A percentile compares a stretch with the other conserved stretches of the same genome.
Evolutionary conservation across 306 rosid genomes (phyloP).

Genomic region (Quercus variabilis): DNA sequence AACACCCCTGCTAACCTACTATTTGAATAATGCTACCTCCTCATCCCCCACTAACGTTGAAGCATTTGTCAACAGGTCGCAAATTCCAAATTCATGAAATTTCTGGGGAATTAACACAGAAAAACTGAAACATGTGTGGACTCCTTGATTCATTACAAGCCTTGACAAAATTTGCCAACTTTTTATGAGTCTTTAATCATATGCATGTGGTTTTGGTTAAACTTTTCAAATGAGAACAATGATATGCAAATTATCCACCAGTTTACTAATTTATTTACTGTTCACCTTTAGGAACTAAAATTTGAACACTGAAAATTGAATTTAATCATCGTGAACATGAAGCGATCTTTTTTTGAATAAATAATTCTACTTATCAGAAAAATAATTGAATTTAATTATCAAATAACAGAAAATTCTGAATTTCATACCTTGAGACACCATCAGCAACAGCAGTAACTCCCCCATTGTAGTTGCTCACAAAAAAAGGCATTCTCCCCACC

Average conservation of each 20-base stretch:
- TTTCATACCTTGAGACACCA: constrained; percentile 89
- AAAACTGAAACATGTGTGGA: not conserved
- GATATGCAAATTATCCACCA: not conserved
- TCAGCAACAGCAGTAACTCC: constrained; percentile 91
- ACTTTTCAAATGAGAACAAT: not conserved
- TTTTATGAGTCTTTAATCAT: not conserved
- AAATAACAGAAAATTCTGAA: not conserved
- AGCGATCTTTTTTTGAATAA: too few species aligned
- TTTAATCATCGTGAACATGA: not conserved
- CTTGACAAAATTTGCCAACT: too few species aligned
- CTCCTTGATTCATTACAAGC: not conserved
- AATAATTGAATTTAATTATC: too few species aligned
- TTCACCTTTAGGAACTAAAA: not conserved
- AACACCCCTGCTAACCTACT: too few species aligned
- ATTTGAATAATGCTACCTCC: too few species aligned
- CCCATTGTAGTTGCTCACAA: constrained; percentile 63
- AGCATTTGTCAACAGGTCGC: too few species aligned
- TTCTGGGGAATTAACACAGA: not conserved
- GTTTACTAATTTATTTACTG: not conserved
- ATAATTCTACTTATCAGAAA: too few species aligned
- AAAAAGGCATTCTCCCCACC: constrained; percentile 93
- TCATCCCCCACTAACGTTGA: too few species aligned
- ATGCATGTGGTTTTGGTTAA: not conserved
- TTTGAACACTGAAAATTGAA: not conserved
- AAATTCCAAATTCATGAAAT: not conserved